Conservation (phyloP, 2,329 filamentous ascomycete species). For the Cercospora zeae-maydis region DNA sequence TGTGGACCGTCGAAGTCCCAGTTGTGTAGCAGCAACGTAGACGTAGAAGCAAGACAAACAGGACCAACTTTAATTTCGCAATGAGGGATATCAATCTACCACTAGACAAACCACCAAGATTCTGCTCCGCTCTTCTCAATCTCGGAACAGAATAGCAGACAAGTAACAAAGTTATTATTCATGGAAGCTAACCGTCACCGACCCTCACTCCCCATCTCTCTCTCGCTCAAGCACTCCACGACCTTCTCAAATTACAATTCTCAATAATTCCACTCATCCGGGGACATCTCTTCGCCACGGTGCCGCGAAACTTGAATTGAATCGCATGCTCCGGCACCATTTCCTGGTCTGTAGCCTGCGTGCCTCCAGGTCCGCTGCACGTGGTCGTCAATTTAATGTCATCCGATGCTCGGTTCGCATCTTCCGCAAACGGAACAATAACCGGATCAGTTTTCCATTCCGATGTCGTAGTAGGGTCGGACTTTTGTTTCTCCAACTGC, state of each 20-base stretch:
- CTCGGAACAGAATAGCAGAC: no score
- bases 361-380: neutral
- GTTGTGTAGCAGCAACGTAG: no score
- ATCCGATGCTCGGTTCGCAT: neutral
- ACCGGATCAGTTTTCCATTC: neutral
- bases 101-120: no score
- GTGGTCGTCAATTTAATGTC: neutral
- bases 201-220: no score
- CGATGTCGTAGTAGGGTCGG: neutral
- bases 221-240: neutral
- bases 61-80: no score
- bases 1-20: no score
- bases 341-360: neutral
- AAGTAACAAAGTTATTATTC: no score
- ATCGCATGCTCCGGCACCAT: slow-evolving; percentile 2
- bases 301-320: neutral
- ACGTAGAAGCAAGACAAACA: no score
- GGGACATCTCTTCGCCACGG: slow-evolving; percentile 1
- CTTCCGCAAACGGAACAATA: neutral
- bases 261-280: slow-evolving; percentile 8
- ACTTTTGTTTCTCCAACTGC: neutral
- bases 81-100: no score
- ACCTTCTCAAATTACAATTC: neutral
- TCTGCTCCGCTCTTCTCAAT: no score
- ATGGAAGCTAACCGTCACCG: no score